Evolutionary conservation across 179 eudicot species (phyloP), one percentile per base, ranked within the genome.

Genomic region (Beta corolliflora): DNA sequence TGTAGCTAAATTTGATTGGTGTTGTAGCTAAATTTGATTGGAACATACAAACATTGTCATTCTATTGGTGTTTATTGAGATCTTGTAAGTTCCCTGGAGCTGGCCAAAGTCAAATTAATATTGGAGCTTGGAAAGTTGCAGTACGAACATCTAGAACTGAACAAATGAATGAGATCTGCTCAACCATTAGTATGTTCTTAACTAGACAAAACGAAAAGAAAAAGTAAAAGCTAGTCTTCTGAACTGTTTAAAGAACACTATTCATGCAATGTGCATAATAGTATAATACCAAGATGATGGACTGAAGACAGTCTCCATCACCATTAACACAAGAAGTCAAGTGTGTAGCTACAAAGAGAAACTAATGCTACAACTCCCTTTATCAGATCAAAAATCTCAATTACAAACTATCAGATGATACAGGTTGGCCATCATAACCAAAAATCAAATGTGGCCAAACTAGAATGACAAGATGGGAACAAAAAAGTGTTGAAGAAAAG

Each of bases 11-110:
- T n/a, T n/a, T n/a, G n/a, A n/a, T n/a, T n/a, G n/a, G n/a, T n/a
- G 71, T 66, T 71, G 84, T 80, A 77, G 84, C 73, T 71, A 71
- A 36, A 67, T 44, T 81, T 65, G 71, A 25, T 55, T 64, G 44
- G 21, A 59, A 75, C 41, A 36, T 36, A 36, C n/a, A n/a, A n/a
- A n/a, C n/a, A n/a, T n/a, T n/a, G n/a, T 76, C 60, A 61, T 76
- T 80, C 31, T 12, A 14, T 70, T 59, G 23, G 23, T 67, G 58
- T 46, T 36, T 72, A 46, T 41, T 54, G 60, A n/a, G 48, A 52
- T 77, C 58, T 29, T 70, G 60, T 44, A 14, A 36, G 70, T 72
- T 31, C 71, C 31, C 15, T 45, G 45, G 73, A 84, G 54, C 83
- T 52, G 77, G 77, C 73, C 56, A 68, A 25, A 36, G 41, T 76